phyloP scores from a whole-genome alignment of 129 eudicot genomes.

The Pseudognaphalium luteoalbum region DNA sequence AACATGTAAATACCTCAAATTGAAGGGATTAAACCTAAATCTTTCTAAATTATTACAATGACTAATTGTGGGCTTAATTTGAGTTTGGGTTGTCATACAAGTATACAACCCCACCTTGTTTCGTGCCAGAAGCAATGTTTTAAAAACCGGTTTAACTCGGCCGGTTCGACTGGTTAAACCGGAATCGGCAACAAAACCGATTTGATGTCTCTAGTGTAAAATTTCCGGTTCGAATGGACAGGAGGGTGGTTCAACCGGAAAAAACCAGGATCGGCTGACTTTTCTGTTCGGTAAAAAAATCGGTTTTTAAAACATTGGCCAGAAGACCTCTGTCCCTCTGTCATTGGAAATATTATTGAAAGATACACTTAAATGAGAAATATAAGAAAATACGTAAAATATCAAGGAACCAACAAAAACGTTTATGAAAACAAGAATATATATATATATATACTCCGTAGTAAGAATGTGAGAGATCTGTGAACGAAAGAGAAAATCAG shows the following conservation, averaged over 20 bases:
- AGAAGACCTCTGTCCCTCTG: neutral
- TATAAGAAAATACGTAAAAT: neutral
- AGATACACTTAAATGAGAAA: neutral
- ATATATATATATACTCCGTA: too few relatives aligned
- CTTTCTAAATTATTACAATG: neutral
- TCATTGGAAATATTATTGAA: neutral
- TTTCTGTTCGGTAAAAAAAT: too few relatives aligned
- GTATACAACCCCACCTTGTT: neutral
- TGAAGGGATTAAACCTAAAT: neutral
- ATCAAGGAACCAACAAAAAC: neutral
- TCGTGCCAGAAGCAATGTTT: constrained; percentile 17
- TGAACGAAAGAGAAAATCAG: neutral
- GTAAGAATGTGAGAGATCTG: neutral
- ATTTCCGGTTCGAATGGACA: too few relatives aligned
- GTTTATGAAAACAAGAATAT: neutral
- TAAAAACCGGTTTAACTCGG: too few relatives aligned
- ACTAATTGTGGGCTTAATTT: neutral
- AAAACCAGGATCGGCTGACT: too few relatives aligned
- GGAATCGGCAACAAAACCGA: too few relatives aligned
- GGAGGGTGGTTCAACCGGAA: too few relatives aligned
- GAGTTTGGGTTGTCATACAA: neutral
- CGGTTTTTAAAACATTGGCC: too few relatives aligned
- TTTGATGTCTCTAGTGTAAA: too few relatives aligned
- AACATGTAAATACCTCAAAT: too few relatives aligned
- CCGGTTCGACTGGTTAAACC: too few relatives aligned